Evolutionary conservation across 768 basidiomycete species (phyloP).

Genomic region (Hemileccinum impolitum): DNA sequence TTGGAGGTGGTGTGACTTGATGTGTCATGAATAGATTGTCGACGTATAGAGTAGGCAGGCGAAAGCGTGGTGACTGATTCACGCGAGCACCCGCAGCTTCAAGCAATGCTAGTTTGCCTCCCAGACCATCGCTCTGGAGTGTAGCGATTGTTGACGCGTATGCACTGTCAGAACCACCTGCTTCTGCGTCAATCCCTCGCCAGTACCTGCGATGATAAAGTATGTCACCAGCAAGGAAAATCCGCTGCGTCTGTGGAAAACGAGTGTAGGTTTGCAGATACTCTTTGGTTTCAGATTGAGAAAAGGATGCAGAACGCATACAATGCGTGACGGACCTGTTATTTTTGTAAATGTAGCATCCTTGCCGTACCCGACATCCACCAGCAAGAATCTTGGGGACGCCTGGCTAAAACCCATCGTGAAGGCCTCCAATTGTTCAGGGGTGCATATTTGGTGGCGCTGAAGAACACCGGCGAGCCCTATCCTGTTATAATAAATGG

Average conservation of each 20-base stretch:
- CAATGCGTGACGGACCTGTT: constrained; percentile 45
- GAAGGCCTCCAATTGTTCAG: constrained; percentile 70
- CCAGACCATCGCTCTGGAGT: constrained; percentile 58
- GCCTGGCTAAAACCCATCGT: constrained; percentile 68
- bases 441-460: constrained; percentile 52
- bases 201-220: background rate
- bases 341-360: constrained; percentile 67
- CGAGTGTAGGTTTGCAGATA: constrained; percentile 66
- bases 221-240: constrained; percentile 66
- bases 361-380: constrained; percentile 65
- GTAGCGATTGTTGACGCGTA: constrained; percentile 56
- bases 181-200: constrained; percentile 2
- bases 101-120: constrained; percentile 64
- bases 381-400: constrained; percentile 64
- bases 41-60: constrained; percentile 51
- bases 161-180: constrained; percentile 55
- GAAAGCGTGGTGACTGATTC: constrained; percentile 43
- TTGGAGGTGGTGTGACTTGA: constrained; percentile 21
- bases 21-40: constrained; percentile 46
- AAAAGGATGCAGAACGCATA: background rate
- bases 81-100: constrained; percentile 45
- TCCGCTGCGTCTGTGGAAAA: constrained; percentile 69
- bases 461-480: constrained; percentile 51
- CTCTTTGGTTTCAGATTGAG: constrained; percentile 39
- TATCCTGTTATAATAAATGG: constrained; percentile 64